Evolutionary conservation across 768 basidiomycete species (phyloP), one percentile per base, ranked within the genome.

Genomic region (Macrolepiota dolichaula): DNA sequence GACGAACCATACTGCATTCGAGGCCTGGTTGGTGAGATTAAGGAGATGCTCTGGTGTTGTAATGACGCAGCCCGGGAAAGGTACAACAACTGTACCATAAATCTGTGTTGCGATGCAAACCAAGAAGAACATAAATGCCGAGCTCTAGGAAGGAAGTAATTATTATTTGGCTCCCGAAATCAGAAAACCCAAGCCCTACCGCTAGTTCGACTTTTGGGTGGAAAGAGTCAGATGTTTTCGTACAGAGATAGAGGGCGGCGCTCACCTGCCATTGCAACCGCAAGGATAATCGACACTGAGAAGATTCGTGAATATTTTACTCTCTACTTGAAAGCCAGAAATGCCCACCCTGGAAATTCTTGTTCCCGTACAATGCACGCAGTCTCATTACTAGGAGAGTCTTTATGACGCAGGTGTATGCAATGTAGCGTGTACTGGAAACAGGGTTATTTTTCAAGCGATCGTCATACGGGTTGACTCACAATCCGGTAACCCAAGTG

Each of bases 401-500:
- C 29, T 59, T 59, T 22, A 59, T 59, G 13, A 59, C 15, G 29
- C 57, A 59, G 17, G 57, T 59, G 22, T 52, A 59, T 11, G 50
- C 50, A 13, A 51, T 51, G 38, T 59, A 17, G 27, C 57, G 51
- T 13, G 38, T 10, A 44, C 57, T 59, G 37, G 13, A 19, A 13
- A 51, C 19, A 38, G 37, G 22, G 36, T 17, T 15, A 13, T 7
- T 22, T 27, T 22, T 29, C 9, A 38, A 2, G 15, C 6, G 38
- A n/a, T 25, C 36, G 7, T 15, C 12, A 51, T 24, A 10, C 7
- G 4, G 17, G 15, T 27, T 35, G 38, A 40, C 57, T 59, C 49
- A 52, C 57, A 59, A 44, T 19, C 57, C 57, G 22, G 57, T 59
- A 7, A 59, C 44, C 51, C 57, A 59, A 35, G 51, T 59, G n/a